Evolutionary conservation across 176 grass and related monocot species (phyloP).

Genomic region (Carex parvula): DNA sequence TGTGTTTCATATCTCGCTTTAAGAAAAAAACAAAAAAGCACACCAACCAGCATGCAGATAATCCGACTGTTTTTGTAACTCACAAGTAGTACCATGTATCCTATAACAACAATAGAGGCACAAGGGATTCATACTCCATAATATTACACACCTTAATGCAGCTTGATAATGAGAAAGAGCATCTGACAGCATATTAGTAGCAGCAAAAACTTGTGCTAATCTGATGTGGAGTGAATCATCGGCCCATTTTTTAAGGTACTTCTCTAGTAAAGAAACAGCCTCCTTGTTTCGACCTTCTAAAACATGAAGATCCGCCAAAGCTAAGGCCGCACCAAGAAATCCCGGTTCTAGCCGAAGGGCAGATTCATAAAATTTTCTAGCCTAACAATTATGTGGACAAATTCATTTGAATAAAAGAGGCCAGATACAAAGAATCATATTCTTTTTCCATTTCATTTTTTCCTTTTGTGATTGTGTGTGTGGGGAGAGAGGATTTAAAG

Average conservation of each 20-base stretch:
- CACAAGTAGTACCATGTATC: neutral
- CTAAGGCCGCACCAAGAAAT: conserved; percentile 90
- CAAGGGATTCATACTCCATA: neutral
- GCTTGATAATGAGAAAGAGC: conserved; percentile 92
- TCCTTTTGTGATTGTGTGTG: neutral
- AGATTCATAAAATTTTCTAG: conserved; percentile 97
- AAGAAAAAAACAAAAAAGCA: neutral
- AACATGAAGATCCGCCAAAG: conserved; percentile 82
- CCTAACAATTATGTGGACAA: conserved; percentile 38
- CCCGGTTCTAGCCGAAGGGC: conserved; percentile 89
- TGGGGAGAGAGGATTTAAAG: neutral
- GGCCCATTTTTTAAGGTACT: conserved; percentile 69
- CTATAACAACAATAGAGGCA: neutral
- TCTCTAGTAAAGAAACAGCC: conserved; percentile 76
- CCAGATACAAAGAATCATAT: neutral
- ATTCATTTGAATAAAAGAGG: neutral
- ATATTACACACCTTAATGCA: conserved; percentile 71
- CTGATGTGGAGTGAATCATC: conserved; percentile 96
- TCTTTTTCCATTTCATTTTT: neutral
- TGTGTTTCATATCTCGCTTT: neutral
- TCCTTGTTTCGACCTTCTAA: conserved; percentile 83
- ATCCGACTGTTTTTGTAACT: neutral
- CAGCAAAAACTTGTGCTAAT: conserved; percentile 86
- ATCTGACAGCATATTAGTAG: conserved; percentile 85
- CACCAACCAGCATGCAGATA: neutral